A percentile compares a stretch with the other conserved stretches of the same genome.
These are phyloP conservation scores for Avicennia marina DNA, from an alignment of 257 asterid species.

Conservation along the genomic window DNA sequence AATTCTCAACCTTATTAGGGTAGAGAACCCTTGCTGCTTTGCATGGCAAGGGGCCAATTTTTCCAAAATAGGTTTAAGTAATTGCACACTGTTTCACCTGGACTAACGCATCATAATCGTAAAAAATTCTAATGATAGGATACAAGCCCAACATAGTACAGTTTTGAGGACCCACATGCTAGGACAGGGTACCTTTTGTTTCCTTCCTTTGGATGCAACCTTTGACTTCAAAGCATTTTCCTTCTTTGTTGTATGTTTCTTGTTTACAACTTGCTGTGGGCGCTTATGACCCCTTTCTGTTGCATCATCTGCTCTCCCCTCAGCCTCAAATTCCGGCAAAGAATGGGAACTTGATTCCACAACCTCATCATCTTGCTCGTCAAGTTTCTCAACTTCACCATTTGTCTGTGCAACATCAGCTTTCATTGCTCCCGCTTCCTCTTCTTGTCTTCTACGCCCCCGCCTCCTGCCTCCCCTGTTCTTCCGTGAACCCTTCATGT, in stretches of 20 bases:
- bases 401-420: slow-evolving; percentile 23
- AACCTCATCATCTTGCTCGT: slow-evolving; percentile 30
- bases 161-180: background rate
- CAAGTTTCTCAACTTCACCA: slow-evolving; percentile 28
- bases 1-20: too few species aligned
- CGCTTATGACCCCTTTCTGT: slow-evolving; percentile 33
- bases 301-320: slow-evolving; percentile 32
- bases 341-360: slow-evolving; percentile 36
- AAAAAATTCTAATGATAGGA: background rate
- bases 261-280: slow-evolving; percentile 32
- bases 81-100: too few species aligned
- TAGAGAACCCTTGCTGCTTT: too few species aligned
- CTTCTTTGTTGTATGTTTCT: slow-evolving; percentile 45
- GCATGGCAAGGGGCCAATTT: too few species aligned
- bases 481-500: slow-evolving; percentile 55
- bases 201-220: slow-evolving; percentile 62
- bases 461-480: slow-evolving; percentile 67
- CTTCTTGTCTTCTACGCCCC: slow-evolving; percentile 44
- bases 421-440: slow-evolving; percentile 29
- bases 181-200: slow-evolving; percentile 56
- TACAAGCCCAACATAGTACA: background rate
- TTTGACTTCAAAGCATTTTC: slow-evolving; percentile 48
- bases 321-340: slow-evolving; percentile 32
- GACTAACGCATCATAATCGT: background rate
- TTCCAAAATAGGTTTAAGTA: too few species aligned